phyloP scores from a whole-genome alignment of 306 rosid species.

The Trifolium subterraneum region DNA sequence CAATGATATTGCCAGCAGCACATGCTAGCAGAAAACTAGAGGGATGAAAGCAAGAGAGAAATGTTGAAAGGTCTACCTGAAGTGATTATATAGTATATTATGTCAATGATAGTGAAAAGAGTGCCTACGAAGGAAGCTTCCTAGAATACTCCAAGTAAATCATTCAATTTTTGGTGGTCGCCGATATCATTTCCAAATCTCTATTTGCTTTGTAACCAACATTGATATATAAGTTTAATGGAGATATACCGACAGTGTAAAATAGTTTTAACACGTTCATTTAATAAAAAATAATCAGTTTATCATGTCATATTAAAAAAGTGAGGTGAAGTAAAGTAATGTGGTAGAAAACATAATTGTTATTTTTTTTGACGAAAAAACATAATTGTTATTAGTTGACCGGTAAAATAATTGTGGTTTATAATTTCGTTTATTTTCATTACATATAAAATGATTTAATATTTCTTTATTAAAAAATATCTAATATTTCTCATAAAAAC shows the following conservation, averaged over 20 bases:
- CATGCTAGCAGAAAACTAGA: conserved; percentile 20
- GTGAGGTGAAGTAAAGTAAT: no score
- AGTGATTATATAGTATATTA: conserved; percentile 7
- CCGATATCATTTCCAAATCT: conserved; percentile 21
- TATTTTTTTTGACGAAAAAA: no score
- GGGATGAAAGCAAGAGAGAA: conserved; percentile 11
- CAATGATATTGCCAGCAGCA: conserved; percentile 11
- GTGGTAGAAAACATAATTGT: no score
- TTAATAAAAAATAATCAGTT: no score
- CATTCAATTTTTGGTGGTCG: neutral
- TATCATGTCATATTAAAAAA: no score
- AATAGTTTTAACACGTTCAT: no score
- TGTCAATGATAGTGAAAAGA: conserved; percentile 12
- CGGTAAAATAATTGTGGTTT: neutral
- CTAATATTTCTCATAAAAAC: no score
- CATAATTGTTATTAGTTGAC: no score
- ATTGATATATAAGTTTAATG: no score
- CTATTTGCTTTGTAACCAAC: neutral
- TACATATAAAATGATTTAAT: no score
- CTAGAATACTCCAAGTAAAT: conserved; percentile 26
- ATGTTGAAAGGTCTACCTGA: neutral
- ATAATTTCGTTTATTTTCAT: neutral
- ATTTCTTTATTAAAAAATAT: no score
- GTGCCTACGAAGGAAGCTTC: conserved; percentile 45
- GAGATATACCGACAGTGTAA: no score